Evolutionary conservation across 768 basidiomycete genomes (phyloP).

Genomic region (Panaeolus cyanescens): DNA sequence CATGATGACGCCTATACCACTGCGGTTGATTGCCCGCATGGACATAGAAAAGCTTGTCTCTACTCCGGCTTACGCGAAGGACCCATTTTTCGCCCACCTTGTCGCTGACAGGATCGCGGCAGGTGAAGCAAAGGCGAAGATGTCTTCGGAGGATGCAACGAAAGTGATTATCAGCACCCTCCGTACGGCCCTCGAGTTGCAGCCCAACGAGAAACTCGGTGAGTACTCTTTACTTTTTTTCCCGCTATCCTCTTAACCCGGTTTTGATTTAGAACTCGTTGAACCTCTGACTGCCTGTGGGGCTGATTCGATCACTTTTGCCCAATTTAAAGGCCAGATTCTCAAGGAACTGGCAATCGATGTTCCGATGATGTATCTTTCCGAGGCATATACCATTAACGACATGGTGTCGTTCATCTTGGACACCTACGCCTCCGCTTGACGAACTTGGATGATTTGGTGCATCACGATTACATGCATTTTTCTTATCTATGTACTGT

Average conservation of each 20-base stretch:
- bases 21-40: constrained; percentile 8
- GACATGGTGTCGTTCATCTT: constrained; percentile 31
- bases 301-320: constrained; percentile 36
- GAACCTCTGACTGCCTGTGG: constrained; percentile 30
- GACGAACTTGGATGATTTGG: background rate
- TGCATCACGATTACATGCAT: background rate
- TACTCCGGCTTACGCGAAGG: constrained; percentile 19
- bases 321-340: constrained; percentile 32
- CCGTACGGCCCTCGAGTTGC: constrained; percentile 27
- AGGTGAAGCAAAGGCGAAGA: constrained; percentile 6
- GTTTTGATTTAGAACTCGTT: constrained; percentile 20
- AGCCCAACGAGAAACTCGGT: constrained; percentile 29
- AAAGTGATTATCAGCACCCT: constrained; percentile 22
- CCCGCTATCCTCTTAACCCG: background rate
- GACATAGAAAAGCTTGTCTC: constrained; percentile 19
- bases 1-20: constrained; percentile 13
- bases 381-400: constrained; percentile 29
- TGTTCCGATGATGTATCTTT: constrained; percentile 31
- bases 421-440: constrained; percentile 15
- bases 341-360: constrained; percentile 32
- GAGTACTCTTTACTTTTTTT: background rate
- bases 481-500: background rate
- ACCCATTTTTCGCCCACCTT: constrained; percentile 23
- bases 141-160: constrained; percentile 17
- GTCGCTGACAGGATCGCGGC: constrained; percentile 6